Evolutionary conservation across 2,329 filamentous ascomycete genomes (phyloP).

Genomic region (Basipetospora chlamydospora): DNA sequence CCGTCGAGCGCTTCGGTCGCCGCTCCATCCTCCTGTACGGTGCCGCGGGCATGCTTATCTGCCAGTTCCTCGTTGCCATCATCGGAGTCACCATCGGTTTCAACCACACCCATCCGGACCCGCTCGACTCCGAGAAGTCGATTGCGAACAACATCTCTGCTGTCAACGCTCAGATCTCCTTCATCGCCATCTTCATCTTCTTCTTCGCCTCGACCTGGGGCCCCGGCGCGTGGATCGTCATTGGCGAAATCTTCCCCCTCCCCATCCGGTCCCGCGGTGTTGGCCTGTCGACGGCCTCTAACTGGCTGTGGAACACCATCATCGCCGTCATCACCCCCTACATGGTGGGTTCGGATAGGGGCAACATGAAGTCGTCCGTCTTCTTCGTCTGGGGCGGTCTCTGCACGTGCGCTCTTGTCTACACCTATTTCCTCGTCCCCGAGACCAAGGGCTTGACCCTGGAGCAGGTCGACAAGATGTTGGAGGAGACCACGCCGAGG

Average conservation of each 20-base stretch:
- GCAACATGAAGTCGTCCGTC: conserved; percentile 53
- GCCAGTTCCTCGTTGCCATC: conserved; percentile 78
- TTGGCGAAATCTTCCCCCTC: conserved; percentile 82
- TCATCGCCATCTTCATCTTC: conserved; percentile 87
- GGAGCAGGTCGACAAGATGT: conserved; percentile 75
- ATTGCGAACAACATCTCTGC: conserved; percentile 40
- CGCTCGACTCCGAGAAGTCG: conserved; percentile 18
- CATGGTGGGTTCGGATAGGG: conserved; percentile 43
- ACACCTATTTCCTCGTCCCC: conserved; percentile 59
- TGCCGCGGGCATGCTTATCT: conserved; percentile 68
- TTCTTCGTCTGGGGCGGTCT: conserved; percentile 66
- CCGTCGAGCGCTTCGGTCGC: conserved; percentile 69
- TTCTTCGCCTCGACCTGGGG: conserved; percentile 87
- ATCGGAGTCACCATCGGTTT: conserved; percentile 48
- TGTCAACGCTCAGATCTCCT: conserved; percentile 61
- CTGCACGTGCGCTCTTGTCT: conserved; percentile 44
- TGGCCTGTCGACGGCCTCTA: conserved; percentile 71
- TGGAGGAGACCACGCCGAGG: conserved; percentile 70
- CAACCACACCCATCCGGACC: conserved; percentile 32
- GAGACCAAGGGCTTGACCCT: conserved; percentile 65
- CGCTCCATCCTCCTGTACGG: conserved; percentile 67
- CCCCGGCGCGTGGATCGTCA: conserved; percentile 65
- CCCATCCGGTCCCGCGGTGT: conserved; percentile 82
- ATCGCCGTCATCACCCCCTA: conserved; percentile 58
- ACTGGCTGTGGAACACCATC: conserved; percentile 83